Percentiles rank a stretch among this genome's conserved stretches.
Evolutionary conservation across 208 protist species (phyloP).

Genomic region (Acanthamoeba castellanii): DNA sequence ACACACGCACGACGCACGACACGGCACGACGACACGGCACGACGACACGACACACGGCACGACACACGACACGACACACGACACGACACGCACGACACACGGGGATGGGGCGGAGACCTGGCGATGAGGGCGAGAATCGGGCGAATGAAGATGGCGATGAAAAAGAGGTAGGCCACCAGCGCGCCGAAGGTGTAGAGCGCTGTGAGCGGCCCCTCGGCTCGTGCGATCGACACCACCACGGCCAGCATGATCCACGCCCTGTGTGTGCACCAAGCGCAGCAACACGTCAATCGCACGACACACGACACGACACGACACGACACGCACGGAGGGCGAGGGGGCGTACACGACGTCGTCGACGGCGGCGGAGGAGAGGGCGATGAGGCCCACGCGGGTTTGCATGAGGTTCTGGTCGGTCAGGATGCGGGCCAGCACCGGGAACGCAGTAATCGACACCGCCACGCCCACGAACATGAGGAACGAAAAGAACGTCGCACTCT

Average conservation of each 20-base stretch:
- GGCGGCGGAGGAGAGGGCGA: slow-evolving; percentile 81
- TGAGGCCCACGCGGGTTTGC: slow-evolving; percentile 79
- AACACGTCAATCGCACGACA: too few species aligned
- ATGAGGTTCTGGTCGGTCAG: slow-evolving; percentile 83
- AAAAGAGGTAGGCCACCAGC: slow-evolving; percentile 76
- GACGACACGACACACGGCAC: background rate
- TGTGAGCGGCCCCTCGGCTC: slow-evolving; percentile 20
- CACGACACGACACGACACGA: background rate
- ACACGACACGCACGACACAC: background rate
- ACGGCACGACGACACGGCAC: too few species aligned
- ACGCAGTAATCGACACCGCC: slow-evolving; percentile 86
- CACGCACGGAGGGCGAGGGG: background rate
- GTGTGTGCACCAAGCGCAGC: background rate
- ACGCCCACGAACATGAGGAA: slow-evolving; percentile 85
- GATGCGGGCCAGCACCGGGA: slow-evolving; percentile 87
- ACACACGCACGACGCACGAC: too few species aligned
- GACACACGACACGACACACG: background rate
- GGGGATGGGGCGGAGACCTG: background rate
- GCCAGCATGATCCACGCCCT: slow-evolving; percentile 85
- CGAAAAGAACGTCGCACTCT: slow-evolving; percentile 53
- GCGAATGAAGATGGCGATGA: slow-evolving; percentile 79
- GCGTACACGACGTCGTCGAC: slow-evolving; percentile 84
- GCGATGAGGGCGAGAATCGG: slow-evolving; percentile 54
- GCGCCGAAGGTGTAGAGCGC: slow-evolving; percentile 83
- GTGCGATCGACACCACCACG: slow-evolving; percentile 82